A percentile compares a stretch with the other conserved stretches of the same genome.
Evolutionary conservation across 164 flowering plant species (phyloP).

Genomic region (Aristolochia fimbriata): DNA sequence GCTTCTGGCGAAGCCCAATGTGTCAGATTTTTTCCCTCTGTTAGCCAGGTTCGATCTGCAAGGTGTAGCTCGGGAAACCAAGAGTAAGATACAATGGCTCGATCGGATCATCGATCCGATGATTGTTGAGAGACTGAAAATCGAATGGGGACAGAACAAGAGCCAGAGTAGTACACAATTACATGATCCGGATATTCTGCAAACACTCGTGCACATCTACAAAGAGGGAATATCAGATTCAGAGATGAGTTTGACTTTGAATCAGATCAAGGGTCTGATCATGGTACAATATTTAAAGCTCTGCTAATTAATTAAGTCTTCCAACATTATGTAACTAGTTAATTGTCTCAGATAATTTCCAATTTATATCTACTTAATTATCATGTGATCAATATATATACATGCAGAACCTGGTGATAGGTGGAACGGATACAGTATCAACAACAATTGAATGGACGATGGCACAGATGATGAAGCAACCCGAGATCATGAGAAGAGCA

Average conservation of each 20-base stretch:
- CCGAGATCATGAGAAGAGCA: constrained; percentile 17
- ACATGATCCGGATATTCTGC: constrained; percentile 42
- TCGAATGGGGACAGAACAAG: background rate
- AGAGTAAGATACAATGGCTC: background rate
- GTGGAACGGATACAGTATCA: constrained; percentile 24
- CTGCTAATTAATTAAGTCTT: no score
- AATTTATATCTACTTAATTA: no score
- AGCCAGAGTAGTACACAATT: no score
- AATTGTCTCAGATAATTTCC: no score
- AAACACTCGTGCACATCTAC: constrained; percentile 23
- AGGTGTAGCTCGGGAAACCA: constrained; percentile 10
- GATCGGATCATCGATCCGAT: constrained; percentile 11
- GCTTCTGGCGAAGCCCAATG: constrained; percentile 11
- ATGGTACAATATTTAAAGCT: no score
- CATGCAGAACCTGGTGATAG: constrained; percentile 29
- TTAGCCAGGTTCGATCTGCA: constrained; percentile 24
- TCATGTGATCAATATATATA: no score
- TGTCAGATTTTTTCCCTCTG: constrained; percentile 27
- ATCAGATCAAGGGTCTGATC: constrained; percentile 26
- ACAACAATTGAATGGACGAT: constrained; percentile 23
- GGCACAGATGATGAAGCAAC: constrained; percentile 24
- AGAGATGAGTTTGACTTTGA: constrained; percentile 19
- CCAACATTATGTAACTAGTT: no score
- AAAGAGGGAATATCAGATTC: constrained; percentile 27
- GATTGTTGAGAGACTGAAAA: constrained; percentile 14